Evolutionary conservation across 139 green algal species (phyloP), one percentile per base, ranked within the genome.

Genomic region (Micromonas commoda): DNA sequence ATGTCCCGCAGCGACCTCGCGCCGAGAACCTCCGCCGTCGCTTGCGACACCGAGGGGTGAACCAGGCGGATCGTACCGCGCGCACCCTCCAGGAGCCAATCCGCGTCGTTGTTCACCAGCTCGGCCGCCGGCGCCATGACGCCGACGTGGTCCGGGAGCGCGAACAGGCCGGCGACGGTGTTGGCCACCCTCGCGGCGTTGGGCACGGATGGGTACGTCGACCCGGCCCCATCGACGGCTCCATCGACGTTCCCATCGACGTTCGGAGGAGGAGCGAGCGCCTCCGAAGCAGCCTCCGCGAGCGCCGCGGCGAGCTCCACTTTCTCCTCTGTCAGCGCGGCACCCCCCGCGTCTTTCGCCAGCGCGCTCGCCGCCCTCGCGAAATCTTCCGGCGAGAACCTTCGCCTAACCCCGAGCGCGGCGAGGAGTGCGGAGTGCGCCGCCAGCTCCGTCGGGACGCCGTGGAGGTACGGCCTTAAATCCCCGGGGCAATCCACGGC

Each of bases 41-140:
- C n/a, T n/a, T n/a, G n/a, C n/a, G n/a, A n/a, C n/a, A n/a, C n/a
- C n/a, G n/a, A n/a, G n/a, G n/a, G n/a, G n/a, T n/a, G n/a, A n/a
- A n/a, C n/a, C n/a, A n/a, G n/a, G n/a, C n/a, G n/a, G n/a, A n/a
- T n/a, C n/a, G n/a, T n/a, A n/a, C n/a, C n/a, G n/a, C n/a, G n/a
- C n/a, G n/a, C n/a, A n/a, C 53, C 64, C 5, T 29, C 76, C 9
- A 74, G 80, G 31, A 92, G 76, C 90, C 86, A 91, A 0, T 67
- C 45, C 13, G 90, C 90, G 68, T 94, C 90, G 65, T 94, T 91
- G 73, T 89, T 89, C 26, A 85, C 72, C 24, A 85, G 73, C 24
- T 84, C 81, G n/a, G 29, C 26, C 19, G 71, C 81, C 0, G 83
- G 76, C 1, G 72, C 77, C 80, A 93, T 83, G 5, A 86, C 63